Percentiles rank a stretch among this genome's conserved stretches.
Evolutionary conservation across 352 stramenopile species (phyloP).

Genomic region (Globisporangium splendens): DNA sequence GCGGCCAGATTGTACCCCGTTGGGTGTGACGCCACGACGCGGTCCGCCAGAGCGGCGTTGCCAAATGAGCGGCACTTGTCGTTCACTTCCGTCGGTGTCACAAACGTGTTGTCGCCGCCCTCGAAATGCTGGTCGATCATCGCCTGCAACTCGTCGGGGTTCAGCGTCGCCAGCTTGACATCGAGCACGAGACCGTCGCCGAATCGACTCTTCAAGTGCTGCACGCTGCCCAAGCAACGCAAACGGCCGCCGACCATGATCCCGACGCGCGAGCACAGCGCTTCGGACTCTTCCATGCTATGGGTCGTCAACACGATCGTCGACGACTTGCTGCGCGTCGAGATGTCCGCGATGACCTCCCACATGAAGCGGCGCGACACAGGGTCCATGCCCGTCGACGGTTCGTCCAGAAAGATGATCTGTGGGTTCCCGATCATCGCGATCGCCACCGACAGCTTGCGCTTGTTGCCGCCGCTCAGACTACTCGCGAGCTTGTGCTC

Average conservation of each 20-base stretch:
- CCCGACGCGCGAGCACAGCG: constrained; percentile 82
- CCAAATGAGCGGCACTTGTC: constrained; percentile 42
- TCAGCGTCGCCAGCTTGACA: constrained; percentile 36
- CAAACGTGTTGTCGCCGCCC: background rate
- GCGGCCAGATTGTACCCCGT: constrained; percentile 64
- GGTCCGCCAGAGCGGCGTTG: constrained; percentile 29
- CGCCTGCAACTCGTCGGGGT: constrained; percentile 1
- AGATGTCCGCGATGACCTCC: constrained; percentile 80
- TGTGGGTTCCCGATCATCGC: too few species aligned
- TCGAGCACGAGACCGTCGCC: constrained; percentile 91
- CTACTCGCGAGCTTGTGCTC: constrained; percentile 34
- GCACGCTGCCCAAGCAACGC: too few species aligned
- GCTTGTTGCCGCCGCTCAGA: too few species aligned
- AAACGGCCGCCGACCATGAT: constrained; percentile 51
- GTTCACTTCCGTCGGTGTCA: constrained; percentile 28
- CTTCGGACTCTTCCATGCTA: constrained; percentile 21
- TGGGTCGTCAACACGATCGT: constrained; percentile 8
- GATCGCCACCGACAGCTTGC: too few species aligned
- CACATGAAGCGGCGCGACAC: constrained; percentile 91
- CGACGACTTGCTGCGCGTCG: background rate
- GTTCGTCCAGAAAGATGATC: too few species aligned
- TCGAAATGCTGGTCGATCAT: background rate
- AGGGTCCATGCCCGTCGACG: too few species aligned
- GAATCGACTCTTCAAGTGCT: constrained; percentile 23
- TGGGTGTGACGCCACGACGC: constrained; percentile 47